Evolutionary conservation across 352 stramenopile species (phyloP), one percentile per base, ranked within the genome.

Genomic region (Thraustochytrium sp.): DNA sequence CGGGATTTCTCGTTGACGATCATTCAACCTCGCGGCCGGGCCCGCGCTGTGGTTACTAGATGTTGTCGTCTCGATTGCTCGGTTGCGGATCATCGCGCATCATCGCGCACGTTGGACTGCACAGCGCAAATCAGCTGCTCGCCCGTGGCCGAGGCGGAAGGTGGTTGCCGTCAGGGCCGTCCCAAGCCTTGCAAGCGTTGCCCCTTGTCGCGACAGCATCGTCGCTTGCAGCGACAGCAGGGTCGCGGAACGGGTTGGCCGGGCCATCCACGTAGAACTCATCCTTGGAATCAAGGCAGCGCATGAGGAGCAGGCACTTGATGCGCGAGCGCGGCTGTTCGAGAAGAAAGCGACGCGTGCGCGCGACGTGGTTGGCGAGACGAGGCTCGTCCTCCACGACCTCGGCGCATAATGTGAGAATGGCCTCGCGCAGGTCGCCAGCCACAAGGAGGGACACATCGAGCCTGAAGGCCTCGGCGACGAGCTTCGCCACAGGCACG

Each of bases 251-350:
- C 23, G 59, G 59, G 36, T 72, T 72, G 3, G 36, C 36, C 9
- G 46, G 31, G 31, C 13, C 21, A 26, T 72, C 46, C 5, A 49
- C 59, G 5, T 72, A 72, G 59, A 72, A 72, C 40, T 72, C 59
- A 44, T 72, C 59, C 40, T 72, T 72, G 34, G 26, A 46, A 26
- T 38, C 26, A 21, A 72, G 34, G 40, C 59, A 72, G 40, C 59
- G 59, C 59, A 72, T 72, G 11, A 72, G 59, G n/a, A 72, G 46
- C 11, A 72, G 40, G 26, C 59, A 72, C 36, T 72, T 72, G 59
- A 44, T 44, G 13, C 40, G 59, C 40, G 59, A 72, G 59, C 11
- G 59, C 16, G 59, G 59, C 13, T 18, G 9, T 44, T 72, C 59
- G 18, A 72, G 26, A 4, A 72, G 26, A 49, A 44, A 72, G 0